These are phyloP conservation scores for Tulasnella sp. DNA, from an alignment of 768 basidiomycete species.

Conservation along the genomic window DNA sequence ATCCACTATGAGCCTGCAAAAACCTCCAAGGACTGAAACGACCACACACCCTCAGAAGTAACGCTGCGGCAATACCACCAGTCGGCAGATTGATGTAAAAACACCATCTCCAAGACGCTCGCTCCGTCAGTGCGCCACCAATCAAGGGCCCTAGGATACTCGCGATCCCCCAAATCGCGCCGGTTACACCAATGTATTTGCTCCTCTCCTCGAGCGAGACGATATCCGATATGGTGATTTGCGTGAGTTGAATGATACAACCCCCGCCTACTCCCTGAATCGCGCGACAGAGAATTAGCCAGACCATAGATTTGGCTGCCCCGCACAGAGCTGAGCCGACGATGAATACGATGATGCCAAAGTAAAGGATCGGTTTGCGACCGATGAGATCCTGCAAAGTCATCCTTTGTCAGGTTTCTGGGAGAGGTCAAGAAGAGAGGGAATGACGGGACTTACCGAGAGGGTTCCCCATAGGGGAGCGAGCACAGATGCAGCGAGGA, in stretches of 20 bases:
- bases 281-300: conserved; percentile 76
- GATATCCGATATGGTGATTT: conserved; percentile 82
- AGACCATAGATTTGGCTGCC: conserved; percentile 74
- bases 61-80: conserved; percentile 61
- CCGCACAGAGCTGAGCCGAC: conserved; percentile 81
- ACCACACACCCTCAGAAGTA: conserved; percentile 60
- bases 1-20: background rate
- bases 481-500: conserved; percentile 56
- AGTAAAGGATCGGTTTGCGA: conserved; percentile 71
- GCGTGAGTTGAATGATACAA: conserved; percentile 71
- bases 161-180: conserved; percentile 73
- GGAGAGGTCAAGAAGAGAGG: background rate
- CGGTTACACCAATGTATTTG: conserved; percentile 72
- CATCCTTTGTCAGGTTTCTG: conserved; percentile 42
- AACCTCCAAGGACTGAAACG: too few species aligned
- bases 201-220: conserved; percentile 80
- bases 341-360: conserved; percentile 68
- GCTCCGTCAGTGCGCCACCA: conserved; percentile 80
- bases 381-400: conserved; percentile 49
- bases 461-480: conserved; percentile 31
- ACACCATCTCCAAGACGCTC: conserved; percentile 77
- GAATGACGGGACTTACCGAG: background rate
- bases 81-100: conserved; percentile 58
- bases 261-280: conserved; percentile 85
- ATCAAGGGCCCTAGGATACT: conserved; percentile 79